phyloP scores from a whole-genome alignment of 2,329 filamentous ascomycete species.

The Elsinoe arachidis region DNA sequence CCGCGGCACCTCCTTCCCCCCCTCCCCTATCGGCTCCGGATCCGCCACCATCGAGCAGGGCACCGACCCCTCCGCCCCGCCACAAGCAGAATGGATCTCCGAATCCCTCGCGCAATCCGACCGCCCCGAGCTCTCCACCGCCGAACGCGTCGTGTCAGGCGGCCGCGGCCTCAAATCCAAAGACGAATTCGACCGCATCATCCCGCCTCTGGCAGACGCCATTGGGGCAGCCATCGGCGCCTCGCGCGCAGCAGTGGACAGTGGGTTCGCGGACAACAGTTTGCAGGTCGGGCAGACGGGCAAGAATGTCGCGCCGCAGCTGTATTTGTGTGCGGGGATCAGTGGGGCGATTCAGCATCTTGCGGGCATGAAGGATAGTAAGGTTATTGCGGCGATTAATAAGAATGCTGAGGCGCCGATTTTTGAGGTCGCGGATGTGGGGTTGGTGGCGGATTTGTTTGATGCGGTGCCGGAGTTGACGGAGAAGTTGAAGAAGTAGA shows the following conservation, averaged over 20 bases:
- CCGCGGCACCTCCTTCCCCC: conserved; percentile 82
- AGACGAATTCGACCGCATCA: conserved; percentile 90
- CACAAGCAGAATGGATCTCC: conserved; percentile 77
- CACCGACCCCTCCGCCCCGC: conserved; percentile 68
- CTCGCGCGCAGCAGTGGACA: conserved; percentile 89
- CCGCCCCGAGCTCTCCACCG: conserved; percentile 86
- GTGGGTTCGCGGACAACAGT: conserved; percentile 96
- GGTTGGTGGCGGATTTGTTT: conserved; percentile 86
- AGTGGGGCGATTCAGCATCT: conserved; percentile 96
- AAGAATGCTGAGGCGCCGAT: conserved; percentile 96
- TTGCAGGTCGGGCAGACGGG: conserved; percentile 97
- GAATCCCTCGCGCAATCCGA: conserved; percentile 91
- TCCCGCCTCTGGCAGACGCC: conserved; percentile 84
- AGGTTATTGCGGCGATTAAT: conserved; percentile 98
- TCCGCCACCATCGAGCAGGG: conserved; percentile 73
- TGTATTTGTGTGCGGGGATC: conserved; percentile 93
- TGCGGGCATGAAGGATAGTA: conserved; percentile 99
- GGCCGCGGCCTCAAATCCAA: conserved; percentile 95
- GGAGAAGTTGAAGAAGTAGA: conserved; percentile 67
- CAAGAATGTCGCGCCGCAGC: conserved; percentile 92
- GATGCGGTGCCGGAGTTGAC: conserved; percentile 91
- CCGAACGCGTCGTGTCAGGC: conserved; percentile 80
- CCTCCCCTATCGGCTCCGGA: conserved; percentile 61
- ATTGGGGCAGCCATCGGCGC: conserved; percentile 94
- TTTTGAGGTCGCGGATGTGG: conserved; percentile 95